phyloP scores from a whole-genome alignment of 106 monocot species.

The Allium sativum region DNA sequence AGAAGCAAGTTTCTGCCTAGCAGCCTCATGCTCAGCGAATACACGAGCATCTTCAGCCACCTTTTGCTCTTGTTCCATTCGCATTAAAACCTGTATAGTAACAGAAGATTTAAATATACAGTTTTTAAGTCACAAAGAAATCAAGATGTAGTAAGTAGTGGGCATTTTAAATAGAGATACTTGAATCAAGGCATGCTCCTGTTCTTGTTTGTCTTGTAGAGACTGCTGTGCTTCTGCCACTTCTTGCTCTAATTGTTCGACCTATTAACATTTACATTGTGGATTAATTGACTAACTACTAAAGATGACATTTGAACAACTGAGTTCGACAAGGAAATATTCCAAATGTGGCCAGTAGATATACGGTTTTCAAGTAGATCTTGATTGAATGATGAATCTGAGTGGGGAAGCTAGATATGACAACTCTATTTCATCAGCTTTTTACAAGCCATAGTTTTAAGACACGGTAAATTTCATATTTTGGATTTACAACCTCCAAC shows the following conservation, averaged over 20 bases:
- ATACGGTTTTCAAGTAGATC: not conserved
- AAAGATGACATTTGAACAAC: not conserved
- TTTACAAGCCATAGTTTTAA: too few relatives aligned
- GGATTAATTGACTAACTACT: too few relatives aligned
- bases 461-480: too few relatives aligned
- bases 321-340: not conserved
- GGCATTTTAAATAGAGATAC: slow-evolving; percentile 13
- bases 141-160: not conserved
- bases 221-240: slow-evolving; percentile 50
- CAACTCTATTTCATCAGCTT: not conserved
- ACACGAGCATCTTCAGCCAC: slow-evolving; percentile 84
- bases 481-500: too few relatives aligned
- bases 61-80: slow-evolving; percentile 89
- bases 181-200: slow-evolving; percentile 86
- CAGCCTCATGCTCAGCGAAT: slow-evolving; percentile 78
- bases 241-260: slow-evolving; percentile 80
- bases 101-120: not conserved
- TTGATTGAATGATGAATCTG: not conserved
- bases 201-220: slow-evolving; percentile 78
- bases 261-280: slow-evolving; percentile 22
- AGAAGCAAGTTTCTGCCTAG: slow-evolving; percentile 60
- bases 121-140: not conserved
- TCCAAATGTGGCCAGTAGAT: not conserved
- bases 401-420: not conserved
- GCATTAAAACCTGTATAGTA: slow-evolving; percentile 57